Conservation (phyloP, 2,329 filamentous ascomycete species). For the Hawksworthiomyces lignivorus region DNA sequence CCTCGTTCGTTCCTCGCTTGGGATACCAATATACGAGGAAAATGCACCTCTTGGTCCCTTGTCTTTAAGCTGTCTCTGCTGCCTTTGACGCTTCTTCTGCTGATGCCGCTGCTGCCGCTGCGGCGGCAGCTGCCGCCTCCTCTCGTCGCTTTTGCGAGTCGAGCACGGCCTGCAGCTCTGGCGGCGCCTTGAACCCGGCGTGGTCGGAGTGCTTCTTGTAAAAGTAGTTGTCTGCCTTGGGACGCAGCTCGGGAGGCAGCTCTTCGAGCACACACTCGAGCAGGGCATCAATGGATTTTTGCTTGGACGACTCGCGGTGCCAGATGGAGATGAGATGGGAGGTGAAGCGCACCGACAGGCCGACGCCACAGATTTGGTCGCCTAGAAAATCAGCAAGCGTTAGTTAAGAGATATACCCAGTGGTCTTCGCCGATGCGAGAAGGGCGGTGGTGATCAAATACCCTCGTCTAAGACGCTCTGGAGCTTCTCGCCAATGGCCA, state of each 20-base stretch:
- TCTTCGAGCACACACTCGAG: slow-evolving; percentile 65
- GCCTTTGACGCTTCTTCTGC: background rate
- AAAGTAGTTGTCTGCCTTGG: slow-evolving; percentile 64
- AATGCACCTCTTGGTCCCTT: too few relatives aligned
- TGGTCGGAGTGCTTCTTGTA: slow-evolving; percentile 92
- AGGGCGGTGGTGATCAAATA: slow-evolving; percentile 24
- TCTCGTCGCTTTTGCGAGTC: slow-evolving; percentile 48
- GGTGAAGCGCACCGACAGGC: slow-evolving; percentile 82
- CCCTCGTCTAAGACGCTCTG: slow-evolving; percentile 65
- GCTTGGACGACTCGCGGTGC: slow-evolving; percentile 81
- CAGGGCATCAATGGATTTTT: slow-evolving; percentile 68
- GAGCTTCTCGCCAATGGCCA: slow-evolving; percentile 76
- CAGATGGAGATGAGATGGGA: slow-evolving; percentile 83
- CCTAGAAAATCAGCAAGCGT: slow-evolving; percentile 39
- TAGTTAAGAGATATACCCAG: background rate
- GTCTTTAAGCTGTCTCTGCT: too few relatives aligned
- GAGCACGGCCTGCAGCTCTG: slow-evolving; percentile 49
- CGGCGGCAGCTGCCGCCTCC: slow-evolving; percentile 20
- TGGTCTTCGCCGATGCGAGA: too few relatives aligned
- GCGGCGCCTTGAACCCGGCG: slow-evolving; percentile 64
- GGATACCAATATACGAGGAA: too few relatives aligned
- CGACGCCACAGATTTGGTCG: slow-evolving; percentile 84
- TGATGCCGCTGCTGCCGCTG: slow-evolving; percentile 12
- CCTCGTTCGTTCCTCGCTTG: too few relatives aligned
- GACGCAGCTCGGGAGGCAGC: slow-evolving; percentile 63